phyloP scores from a whole-genome alignment of 2,329 filamentous ascomycete genomes.

The Fusarium drepaniforme region DNA sequence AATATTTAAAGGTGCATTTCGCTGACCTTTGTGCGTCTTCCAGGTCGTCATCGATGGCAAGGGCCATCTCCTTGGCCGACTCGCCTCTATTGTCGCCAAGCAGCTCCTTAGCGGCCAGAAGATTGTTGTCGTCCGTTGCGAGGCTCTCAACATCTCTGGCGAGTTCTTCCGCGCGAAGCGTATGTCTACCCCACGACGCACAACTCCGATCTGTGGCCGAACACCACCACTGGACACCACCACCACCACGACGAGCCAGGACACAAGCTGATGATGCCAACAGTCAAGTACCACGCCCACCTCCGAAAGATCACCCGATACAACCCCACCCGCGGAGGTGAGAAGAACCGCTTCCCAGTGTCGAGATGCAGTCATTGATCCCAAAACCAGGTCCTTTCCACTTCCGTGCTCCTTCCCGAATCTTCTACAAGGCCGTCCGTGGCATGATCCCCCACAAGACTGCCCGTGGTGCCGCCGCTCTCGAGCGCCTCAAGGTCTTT shows the following conservation, averaged over 20 bases:
- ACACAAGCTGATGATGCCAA: constrained; percentile 61
- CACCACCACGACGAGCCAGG: constrained; percentile 19
- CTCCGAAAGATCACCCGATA: constrained; percentile 99
- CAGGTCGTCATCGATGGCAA: constrained; percentile 99
- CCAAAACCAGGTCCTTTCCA: constrained; percentile 88
- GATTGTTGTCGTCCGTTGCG: constrained; percentile 98
- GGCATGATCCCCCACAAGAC: constrained; percentile 99
- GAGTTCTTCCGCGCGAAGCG: constrained; percentile 99
- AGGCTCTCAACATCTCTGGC: constrained; percentile 99
- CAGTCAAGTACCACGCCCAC: constrained; percentile 99
- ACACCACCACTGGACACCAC: constrained; percentile 28
- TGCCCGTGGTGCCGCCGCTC: constrained; percentile 92
- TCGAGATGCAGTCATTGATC: constrained; percentile 51
- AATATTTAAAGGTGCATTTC: constrained; percentile 36
- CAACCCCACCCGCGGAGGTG: constrained; percentile 99
- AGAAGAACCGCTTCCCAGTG: constrained; percentile 54
- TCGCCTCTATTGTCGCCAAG: constrained; percentile 98
- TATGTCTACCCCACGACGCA: constrained; percentile 70
- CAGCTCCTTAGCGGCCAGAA: constrained; percentile 99
- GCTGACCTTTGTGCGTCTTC: constrained; percentile 42
- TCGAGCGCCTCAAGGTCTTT: constrained; percentile 99
- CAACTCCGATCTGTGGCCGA: constrained; percentile 33
- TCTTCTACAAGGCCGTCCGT: constrained; percentile 99
- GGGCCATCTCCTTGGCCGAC: constrained; percentile 99
- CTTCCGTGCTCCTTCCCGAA: constrained; percentile 98